Evolutionary conservation across 179 eudicot genomes (phyloP), one percentile per base, ranked within the genome.

Genomic region (Patellifolia procumbens): DNA sequence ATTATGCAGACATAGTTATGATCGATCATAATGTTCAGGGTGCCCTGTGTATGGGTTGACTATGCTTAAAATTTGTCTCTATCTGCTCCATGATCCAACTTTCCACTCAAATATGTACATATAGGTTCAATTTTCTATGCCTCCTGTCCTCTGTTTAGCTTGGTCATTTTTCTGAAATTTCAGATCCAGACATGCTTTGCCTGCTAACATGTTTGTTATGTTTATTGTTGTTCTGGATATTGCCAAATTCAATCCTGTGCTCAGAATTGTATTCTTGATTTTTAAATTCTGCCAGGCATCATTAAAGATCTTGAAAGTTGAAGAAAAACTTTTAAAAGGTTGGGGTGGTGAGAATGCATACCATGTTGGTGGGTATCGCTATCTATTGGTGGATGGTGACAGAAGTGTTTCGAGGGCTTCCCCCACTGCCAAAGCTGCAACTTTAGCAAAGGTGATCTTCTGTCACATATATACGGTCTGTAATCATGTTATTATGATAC

Each of bases 321-420:
- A 95, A 84, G 99, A 92, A 83, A 95, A 86, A 85, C 85, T 95
- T 75, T 79, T 97, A 35, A 92, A 92, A 84, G 99, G 99, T 56
- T 95, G 99, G 99, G 97, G 95, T 48, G 99, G 99, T 76, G 99
- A 95, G 89, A 95, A 95, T 84, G 99, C 97, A 15, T 95, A 95
- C 86, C 99, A 95, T 84, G 99, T 95, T 53, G 70, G 87, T 82
- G 97, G 99, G 29, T 95, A 95, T 76, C 91, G 99, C 13, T 95
- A 95, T 83, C 80, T 92, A 68, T 84, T 95, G 79, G 86, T 95
- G 61, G 99, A 95, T 83, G 91, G 88, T 83, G 99, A 95, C 79
- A 91, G 90, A 83, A 81, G 81, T 78, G 79, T 87, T 45, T 92
- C 99, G 46, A 87, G 99, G 83, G 94, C 95, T 76, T 91, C 99